These are phyloP conservation scores for Fusarium metavorans DNA, from an alignment of 2,329 filamentous ascomycete species.

Conservation along the genomic window DNA sequence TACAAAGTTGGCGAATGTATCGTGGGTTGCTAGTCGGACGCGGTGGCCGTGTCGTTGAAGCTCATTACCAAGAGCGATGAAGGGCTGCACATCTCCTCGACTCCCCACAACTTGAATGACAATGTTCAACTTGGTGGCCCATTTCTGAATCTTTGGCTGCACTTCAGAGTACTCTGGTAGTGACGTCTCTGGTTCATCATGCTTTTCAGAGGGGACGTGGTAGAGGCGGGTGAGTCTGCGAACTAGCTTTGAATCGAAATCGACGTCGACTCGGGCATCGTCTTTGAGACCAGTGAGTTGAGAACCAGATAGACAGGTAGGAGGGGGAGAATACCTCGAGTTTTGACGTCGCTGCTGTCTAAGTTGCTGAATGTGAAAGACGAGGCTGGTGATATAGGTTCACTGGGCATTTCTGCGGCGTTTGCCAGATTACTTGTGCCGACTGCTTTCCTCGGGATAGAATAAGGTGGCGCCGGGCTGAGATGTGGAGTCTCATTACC, in stretches of 20 bases:
- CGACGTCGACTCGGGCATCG: conserved; percentile 24
- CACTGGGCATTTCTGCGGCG: not conserved
- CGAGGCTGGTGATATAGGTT: not conserved
- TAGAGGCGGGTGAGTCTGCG: conserved; percentile 24
- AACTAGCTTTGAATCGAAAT: conserved; percentile 24
- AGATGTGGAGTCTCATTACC: not conserved
- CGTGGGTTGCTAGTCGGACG: conserved; percentile 78
- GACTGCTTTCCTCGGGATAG: not conserved
- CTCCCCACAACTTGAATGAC: conserved; percentile 87
- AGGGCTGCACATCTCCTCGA: conserved; percentile 82
- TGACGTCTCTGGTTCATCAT: not conserved
- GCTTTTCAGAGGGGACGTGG: not conserved
- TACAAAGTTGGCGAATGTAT: conserved; percentile 62
- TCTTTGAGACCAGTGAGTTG: not conserved
- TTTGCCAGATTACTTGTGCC: not conserved
- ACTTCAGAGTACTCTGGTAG: not conserved
- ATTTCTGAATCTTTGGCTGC: not conserved
- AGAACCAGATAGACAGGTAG: not conserved
- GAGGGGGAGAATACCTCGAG: not conserved
- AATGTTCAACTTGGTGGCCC: conserved; percentile 63
- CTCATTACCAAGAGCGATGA: conserved; percentile 77
- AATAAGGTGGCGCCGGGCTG: not conserved
- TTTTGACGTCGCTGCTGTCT: not conserved
- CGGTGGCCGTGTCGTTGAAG: conserved; percentile 78
- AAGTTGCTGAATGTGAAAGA: not conserved